These are phyloP conservation scores for Penicillium salamii DNA, from an alignment of 495 filamentous ascomycete species.

Conservation along the genomic window DNA sequence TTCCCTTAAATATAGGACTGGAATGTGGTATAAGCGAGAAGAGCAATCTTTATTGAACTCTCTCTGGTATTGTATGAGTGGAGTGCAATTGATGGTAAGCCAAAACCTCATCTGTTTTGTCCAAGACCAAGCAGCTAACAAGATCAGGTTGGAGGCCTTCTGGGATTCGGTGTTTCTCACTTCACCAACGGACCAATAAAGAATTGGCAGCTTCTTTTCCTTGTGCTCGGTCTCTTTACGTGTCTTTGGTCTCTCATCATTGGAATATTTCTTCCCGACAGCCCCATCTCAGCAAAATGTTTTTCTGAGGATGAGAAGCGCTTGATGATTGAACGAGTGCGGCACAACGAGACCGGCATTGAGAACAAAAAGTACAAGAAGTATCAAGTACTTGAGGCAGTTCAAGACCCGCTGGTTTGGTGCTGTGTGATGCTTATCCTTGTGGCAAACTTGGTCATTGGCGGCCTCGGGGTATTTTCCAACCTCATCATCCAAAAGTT, in stretches of 20 bases:
- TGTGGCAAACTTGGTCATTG: slow-evolving; percentile 28
- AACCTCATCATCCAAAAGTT: slow-evolving; percentile 29
- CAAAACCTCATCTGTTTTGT: neutral
- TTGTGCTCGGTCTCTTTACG: slow-evolving; percentile 29
- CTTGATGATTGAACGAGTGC: slow-evolving; percentile 50
- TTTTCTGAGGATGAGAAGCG: slow-evolving; percentile 42
- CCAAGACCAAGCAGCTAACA: slow-evolving; percentile 34
- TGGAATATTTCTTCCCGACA: slow-evolving; percentile 49
- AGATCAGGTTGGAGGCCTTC: slow-evolving; percentile 46
- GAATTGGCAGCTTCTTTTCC: slow-evolving; percentile 16
- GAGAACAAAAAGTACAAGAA: slow-evolving; percentile 45
- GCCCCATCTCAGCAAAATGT: slow-evolving; percentile 43
- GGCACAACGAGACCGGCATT: slow-evolving; percentile 54
- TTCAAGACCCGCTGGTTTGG: slow-evolving; percentile 45
- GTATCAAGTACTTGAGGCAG: slow-evolving; percentile 50
- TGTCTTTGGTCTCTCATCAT: slow-evolving; percentile 35
- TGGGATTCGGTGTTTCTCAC: slow-evolving; percentile 43
- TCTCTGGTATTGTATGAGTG: slow-evolving; percentile 43
- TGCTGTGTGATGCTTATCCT: slow-evolving; percentile 23
- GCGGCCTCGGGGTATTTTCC: slow-evolving; percentile 36
- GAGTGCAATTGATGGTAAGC: slow-evolving; percentile 17
- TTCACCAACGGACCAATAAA: slow-evolving; percentile 9
- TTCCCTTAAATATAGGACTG: slow-evolving; percentile 21
- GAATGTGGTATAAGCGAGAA: slow-evolving; percentile 50
- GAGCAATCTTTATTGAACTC: slow-evolving; percentile 49